Conservation (phyloP, 1,139 yeast genomes). For the Pichia sp. region DNA sequence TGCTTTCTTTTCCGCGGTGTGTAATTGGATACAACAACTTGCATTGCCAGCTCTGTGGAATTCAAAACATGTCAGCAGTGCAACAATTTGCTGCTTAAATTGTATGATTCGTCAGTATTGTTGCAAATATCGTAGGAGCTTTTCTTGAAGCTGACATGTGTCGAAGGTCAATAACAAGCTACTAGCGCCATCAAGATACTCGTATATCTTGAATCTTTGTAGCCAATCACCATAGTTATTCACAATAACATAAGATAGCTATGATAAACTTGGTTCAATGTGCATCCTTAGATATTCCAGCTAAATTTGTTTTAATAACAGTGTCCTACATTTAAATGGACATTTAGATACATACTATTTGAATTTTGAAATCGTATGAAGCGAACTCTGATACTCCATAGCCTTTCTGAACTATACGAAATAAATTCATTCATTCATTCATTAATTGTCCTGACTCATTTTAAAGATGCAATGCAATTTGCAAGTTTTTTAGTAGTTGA, state of each 20-base stretch:
- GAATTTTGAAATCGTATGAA: neutral
- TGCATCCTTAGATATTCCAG: neutral
- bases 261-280: neutral
- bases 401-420: neutral
- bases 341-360: neutral
- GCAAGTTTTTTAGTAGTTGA: neutral
- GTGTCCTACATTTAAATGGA: neutral
- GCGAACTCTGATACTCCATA: neutral
- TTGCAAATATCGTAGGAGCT: neutral
- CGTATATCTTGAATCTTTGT: neutral
- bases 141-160: neutral
- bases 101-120: neutral
- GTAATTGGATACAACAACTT: neutral
- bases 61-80: neutral
- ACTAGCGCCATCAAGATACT: neutral
- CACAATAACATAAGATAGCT: neutral
- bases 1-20: neutral
- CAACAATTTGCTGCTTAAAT: neutral
- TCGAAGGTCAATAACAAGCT: neutral
- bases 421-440: neutral
- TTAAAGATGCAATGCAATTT: neutral
- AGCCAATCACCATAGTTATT: neutral
- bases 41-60: neutral
- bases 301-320: neutral
- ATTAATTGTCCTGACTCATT: neutral